Evolutionary conservation across 2,329 filamentous ascomycete genomes (phyloP).

Genomic region (Aphanoascus verrucosus): DNA sequence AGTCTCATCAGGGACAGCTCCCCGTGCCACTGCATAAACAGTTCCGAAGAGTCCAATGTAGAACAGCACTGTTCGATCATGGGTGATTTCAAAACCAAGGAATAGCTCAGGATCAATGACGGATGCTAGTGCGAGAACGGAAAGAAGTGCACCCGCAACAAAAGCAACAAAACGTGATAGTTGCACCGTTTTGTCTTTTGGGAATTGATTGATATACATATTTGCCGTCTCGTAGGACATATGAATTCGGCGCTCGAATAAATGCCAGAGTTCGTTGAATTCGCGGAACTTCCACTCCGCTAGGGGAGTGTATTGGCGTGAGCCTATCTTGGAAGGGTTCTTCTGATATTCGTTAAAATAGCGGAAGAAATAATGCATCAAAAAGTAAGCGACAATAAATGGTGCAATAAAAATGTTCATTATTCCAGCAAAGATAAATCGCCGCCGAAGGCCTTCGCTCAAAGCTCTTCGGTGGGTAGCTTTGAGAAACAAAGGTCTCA

Average conservation of each 20-base stretch:
- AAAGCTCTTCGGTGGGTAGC: slow-evolving; percentile 68
- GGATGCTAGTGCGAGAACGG: slow-evolving; percentile 72
- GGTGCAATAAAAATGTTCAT: slow-evolving; percentile 81
- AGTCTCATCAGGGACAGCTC: slow-evolving; percentile 77
- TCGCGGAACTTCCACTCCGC: slow-evolving; percentile 98
- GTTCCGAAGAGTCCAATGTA: slow-evolving; percentile 75
- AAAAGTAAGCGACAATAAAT: slow-evolving; percentile 72
- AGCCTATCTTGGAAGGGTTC: slow-evolving; percentile 76
- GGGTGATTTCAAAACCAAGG: slow-evolving; percentile 81
- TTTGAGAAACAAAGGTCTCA: slow-evolving; percentile 75
- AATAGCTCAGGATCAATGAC: slow-evolving; percentile 87
- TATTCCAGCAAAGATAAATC: slow-evolving; percentile 72
- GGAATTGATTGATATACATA: slow-evolving; percentile 89
- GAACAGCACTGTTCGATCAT: slow-evolving; percentile 78
- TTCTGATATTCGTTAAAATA: slow-evolving; percentile 98
- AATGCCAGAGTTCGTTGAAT: slow-evolving; percentile 90
- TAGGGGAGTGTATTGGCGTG: slow-evolving; percentile 80
- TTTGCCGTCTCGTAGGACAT: slow-evolving; percentile 93
- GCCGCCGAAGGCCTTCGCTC: slow-evolving; percentile 63
- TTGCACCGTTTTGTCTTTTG: slow-evolving; percentile 86
- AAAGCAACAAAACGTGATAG: slow-evolving; percentile 77
- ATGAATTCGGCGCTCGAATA: slow-evolving; percentile 79
- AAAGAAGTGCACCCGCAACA: slow-evolving; percentile 72
- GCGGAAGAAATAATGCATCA: slow-evolving; percentile 84
- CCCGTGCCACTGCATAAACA: slow-evolving; percentile 72